phyloP scores from a whole-genome alignment of 2,329 filamentous ascomycete genomes.

The Talaromyces sp. region DNA sequence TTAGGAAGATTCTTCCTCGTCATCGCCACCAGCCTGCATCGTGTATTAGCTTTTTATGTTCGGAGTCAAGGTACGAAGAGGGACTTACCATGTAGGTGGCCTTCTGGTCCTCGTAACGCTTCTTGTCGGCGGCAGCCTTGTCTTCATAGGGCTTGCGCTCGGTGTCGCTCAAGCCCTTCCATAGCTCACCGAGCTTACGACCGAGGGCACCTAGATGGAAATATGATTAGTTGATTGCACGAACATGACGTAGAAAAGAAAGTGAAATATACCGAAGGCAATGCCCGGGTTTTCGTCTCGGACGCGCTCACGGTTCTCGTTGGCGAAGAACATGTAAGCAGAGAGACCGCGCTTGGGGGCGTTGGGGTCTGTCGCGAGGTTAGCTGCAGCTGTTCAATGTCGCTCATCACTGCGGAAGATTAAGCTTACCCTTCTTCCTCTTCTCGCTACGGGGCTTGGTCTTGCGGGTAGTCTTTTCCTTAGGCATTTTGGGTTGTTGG shows the following conservation, averaged over 20 bases:
- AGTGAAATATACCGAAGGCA: constrained; percentile 69
- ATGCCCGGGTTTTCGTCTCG: constrained; percentile 98
- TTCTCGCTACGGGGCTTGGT: constrained; percentile 55
- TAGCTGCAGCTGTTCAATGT: constrained; percentile 8
- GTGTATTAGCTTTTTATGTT: background rate
- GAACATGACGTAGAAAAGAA: background rate
- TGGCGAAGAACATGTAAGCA: constrained; percentile 99
- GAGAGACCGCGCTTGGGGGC: constrained; percentile 98
- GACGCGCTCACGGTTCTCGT: constrained; percentile 97
- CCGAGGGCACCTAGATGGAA: constrained; percentile 73
- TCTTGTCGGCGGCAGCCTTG: constrained; percentile 96
- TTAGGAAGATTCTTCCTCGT: constrained; percentile 19
- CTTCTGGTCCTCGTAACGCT: constrained; percentile 99
- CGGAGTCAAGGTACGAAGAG: background rate
- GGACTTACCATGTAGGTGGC: constrained; percentile 77
- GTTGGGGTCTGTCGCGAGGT: constrained; percentile 69
- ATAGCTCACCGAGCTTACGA: constrained; percentile 96
- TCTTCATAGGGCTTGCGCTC: constrained; percentile 92
- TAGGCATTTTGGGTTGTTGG: constrained; percentile 57
- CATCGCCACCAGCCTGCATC: constrained; percentile 10
- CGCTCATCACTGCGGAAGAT: background rate
- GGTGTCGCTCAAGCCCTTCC: constrained; percentile 94
- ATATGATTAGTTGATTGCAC: constrained; percentile 20
- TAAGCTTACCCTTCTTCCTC: constrained; percentile 66
- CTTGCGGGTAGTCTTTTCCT: constrained; percentile 64